Evolutionary conservation across 345 rosid species (phyloP).

Genomic region (Moringa oleifera): DNA sequence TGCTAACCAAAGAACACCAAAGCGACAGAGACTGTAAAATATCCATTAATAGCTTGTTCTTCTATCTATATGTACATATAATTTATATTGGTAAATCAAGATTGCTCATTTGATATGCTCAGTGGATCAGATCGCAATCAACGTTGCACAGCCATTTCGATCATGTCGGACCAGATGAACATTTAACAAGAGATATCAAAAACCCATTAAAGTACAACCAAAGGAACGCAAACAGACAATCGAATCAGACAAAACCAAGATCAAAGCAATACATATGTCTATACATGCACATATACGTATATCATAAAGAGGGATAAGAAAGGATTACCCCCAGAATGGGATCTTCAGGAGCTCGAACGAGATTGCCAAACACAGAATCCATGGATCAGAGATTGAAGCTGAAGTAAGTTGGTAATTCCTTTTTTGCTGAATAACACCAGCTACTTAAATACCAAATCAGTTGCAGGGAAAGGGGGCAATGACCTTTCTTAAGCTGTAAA

Average conservation of each 20-base stretch:
- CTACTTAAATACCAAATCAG: too few species aligned
- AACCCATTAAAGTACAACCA: too few species aligned
- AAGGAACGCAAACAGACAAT: background rate
- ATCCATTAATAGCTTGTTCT: background rate
- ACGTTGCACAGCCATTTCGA: too few species aligned
- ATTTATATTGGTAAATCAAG: background rate
- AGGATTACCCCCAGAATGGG: constrained; percentile 54
- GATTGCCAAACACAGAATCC: constrained; percentile 44
- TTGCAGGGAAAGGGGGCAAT: too few species aligned
- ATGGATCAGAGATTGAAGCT: constrained; percentile 7
- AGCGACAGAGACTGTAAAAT: too few species aligned
- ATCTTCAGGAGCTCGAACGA: constrained; percentile 60
- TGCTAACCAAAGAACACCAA: too few species aligned
- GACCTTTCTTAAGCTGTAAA: background rate
- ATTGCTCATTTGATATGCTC: background rate
- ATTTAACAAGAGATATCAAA: background rate
- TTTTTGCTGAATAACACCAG: background rate
- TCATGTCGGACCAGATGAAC: background rate
- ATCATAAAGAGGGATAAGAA: background rate
- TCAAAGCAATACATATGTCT: too few species aligned
- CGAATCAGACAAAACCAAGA: background rate
- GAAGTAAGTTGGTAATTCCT: background rate
- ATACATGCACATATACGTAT: too few species aligned
- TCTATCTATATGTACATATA: too few species aligned
- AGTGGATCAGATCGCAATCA: background rate